Percentiles rank a stretch among this genome's conserved stretches.
These are phyloP conservation scores for Clarireedia monteithiana DNA, from an alignment of 2,329 filamentous ascomycete genomes.

Conservation along the genomic window DNA sequence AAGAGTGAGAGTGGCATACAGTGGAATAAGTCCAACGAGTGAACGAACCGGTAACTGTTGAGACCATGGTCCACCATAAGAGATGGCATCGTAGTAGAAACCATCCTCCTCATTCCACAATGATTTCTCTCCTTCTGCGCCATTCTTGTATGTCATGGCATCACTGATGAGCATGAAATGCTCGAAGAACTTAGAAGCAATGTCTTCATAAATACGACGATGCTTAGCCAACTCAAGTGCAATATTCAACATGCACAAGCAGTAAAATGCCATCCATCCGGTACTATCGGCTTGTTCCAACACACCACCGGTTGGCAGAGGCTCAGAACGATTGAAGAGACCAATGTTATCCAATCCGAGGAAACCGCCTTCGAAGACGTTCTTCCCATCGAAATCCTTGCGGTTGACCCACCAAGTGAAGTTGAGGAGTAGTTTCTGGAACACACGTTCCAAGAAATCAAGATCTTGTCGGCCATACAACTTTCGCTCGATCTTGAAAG, in stretches of 20 bases:
- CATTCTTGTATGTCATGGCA: conserved; percentile 82
- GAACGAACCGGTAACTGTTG: conserved; percentile 90
- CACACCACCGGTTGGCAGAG: conserved; percentile 84
- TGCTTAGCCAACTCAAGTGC: conserved; percentile 92
- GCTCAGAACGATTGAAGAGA: conserved; percentile 93
- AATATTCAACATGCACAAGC: conserved; percentile 93
- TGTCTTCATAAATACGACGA: conserved; percentile 89
- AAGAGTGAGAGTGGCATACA: conserved; percentile 85
- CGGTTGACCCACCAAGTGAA: conserved; percentile 99
- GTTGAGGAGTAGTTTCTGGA: conserved; percentile 91
- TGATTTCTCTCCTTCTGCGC: conserved; percentile 65
- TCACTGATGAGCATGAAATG: conserved; percentile 98
- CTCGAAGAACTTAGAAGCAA: conserved; percentile 97
- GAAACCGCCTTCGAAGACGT: conserved; percentile 95
- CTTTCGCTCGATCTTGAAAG: conserved; percentile 97
- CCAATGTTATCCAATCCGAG: conserved; percentile 95
- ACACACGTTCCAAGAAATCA: conserved; percentile 91
- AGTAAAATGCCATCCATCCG: conserved; percentile 99
- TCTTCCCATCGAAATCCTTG: conserved; percentile 90
- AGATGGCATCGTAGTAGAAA: conserved; percentile 98
- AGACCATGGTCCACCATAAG: conserved; percentile 87
- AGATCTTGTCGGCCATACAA: conserved; percentile 91
- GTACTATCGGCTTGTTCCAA: conserved; percentile 96
- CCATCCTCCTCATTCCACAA: conserved; percentile 95
- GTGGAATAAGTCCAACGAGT: conserved; percentile 84